Conservation (phyloP, 441 rosid genomes). For the Croton setiger region DNA sequence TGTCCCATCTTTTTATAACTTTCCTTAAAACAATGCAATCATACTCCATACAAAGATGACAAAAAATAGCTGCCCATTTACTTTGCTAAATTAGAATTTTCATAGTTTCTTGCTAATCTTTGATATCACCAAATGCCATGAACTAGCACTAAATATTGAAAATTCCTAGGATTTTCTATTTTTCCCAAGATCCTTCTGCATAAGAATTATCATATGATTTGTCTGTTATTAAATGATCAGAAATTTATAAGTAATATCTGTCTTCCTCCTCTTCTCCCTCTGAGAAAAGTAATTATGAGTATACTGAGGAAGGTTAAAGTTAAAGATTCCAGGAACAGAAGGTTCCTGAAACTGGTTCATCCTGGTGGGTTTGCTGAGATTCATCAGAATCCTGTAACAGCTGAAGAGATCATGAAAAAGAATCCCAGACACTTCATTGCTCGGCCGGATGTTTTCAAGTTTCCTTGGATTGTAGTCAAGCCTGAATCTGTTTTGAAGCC, state of each 20-base stretch:
- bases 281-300: background rate
- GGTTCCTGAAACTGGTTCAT: slow-evolving; percentile 37
- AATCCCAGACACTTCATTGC: slow-evolving; percentile 45
- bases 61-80: background rate
- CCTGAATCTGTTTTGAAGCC: slow-evolving; percentile 42
- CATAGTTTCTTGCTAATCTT: background rate
- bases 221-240: background rate
- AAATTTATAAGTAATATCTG: background rate
- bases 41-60: background rate
- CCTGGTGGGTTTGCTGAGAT: slow-evolving; percentile 34
- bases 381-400: slow-evolving; percentile 26
- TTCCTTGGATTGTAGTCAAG: slow-evolving; percentile 42
- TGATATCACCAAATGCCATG: background rate
- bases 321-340: slow-evolving; percentile 6
- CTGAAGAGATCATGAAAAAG: slow-evolving; percentile 37
- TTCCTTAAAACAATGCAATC: background rate
- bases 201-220: background rate
- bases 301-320: slow-evolving; percentile 1
- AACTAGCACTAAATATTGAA: background rate
- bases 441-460: slow-evolving; percentile 37
- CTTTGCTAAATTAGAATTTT: background rate
- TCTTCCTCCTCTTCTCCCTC: background rate
- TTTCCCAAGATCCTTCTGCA: background rate
- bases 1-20: background rate
- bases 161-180: slow-evolving; percentile 4